Evolutionary conservation across 805 yeast species (phyloP), one percentile per base, ranked within the genome.

Genomic region (Isabelozyma heimii): DNA sequence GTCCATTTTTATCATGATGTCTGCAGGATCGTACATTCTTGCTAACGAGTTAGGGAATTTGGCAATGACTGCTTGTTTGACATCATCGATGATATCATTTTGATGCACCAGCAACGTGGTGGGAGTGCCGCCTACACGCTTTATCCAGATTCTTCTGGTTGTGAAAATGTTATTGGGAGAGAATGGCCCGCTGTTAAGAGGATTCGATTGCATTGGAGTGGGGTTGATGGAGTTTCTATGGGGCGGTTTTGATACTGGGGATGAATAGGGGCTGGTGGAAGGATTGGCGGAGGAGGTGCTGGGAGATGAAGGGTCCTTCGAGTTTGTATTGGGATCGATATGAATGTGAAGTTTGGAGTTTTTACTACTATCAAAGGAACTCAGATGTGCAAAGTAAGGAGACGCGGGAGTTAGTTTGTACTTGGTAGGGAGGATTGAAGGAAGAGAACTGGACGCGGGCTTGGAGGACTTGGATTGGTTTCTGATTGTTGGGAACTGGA

Each of bases 31-130:
- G 59, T 76, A 79, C 42, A 71, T 62, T 51, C 79, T 63, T 3
- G 83, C 87, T 48, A 86, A 60, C 2, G 89, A 77, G 50, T 86
- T 82, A 47, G 95, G 87, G 63, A 79, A 87, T 56, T 85, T 87
- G 42, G 69, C 69, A 37, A 84, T 65, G 1, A 91, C 76, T 50
- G 82, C 76, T 9, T 76, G 69, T 59, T 91, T 91, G 57, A 91
- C 71, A 65, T 92, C 97, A 64, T 91, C 98, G 5, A 91, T 78
- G 1, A 91, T 76, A 60, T 88, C 92, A 16, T 65, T 61, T 28
- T 81, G 81, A 14, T 74, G 72, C 15, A 88, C 85, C 49, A 74
- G 62, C 6, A 91, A 67, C 1, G 95, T 80, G 0, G 97, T 89
- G 2, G 97, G 87, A 14, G 75, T 76, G 1, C 81, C 81, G 17